Evolutionary conservation across 495 filamentous ascomycete species (phyloP).

Genomic region (Saxophila tyrrhenica): DNA sequence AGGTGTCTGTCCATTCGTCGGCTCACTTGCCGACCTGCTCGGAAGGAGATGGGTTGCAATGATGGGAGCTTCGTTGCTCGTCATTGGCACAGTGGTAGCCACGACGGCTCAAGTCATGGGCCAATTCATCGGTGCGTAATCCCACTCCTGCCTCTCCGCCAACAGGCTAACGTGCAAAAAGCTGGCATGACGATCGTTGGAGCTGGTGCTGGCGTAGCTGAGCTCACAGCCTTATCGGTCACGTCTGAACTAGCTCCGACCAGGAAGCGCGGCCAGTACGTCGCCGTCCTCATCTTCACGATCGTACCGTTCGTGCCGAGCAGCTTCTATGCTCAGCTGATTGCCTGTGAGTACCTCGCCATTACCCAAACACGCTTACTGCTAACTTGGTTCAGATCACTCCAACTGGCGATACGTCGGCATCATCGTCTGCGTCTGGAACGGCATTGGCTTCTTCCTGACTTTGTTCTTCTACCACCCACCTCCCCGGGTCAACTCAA

Average conservation of each 20-base stretch:
- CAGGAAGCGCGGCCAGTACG: slow-evolving; percentile 56
- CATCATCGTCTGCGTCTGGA: slow-evolving; percentile 50
- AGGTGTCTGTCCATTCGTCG: slow-evolving; percentile 61
- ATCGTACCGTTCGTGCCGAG: slow-evolving; percentile 60
- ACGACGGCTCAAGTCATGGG: slow-evolving; percentile 58
- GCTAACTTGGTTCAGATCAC: not conserved
- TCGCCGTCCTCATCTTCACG: slow-evolving; percentile 55
- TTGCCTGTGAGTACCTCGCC: slow-evolving; percentile 29
- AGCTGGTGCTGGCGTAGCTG: slow-evolving; percentile 51
- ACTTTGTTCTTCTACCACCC: slow-evolving; percentile 58
- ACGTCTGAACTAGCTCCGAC: slow-evolving; percentile 62
- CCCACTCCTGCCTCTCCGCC: not conserved
- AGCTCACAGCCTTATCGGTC: slow-evolving; percentile 53
- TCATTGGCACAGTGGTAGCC: slow-evolving; percentile 55
- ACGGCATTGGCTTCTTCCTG: slow-evolving; percentile 47
- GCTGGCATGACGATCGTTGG: slow-evolving; percentile 51
- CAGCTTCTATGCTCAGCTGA: slow-evolving; percentile 59
- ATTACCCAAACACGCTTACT: not conserved
- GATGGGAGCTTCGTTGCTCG: slow-evolving; percentile 45
- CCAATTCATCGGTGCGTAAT: slow-evolving; percentile 32
- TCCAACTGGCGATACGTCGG: slow-evolving; percentile 55
- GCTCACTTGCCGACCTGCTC: slow-evolving; percentile 58
- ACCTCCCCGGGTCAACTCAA: slow-evolving; percentile 46
- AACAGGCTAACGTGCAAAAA: slow-evolving; percentile 23
- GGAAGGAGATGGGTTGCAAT: slow-evolving; percentile 61